phyloP scores from a whole-genome alignment of 179 eudicot genomes.

The Dionaea muscipula region DNA sequence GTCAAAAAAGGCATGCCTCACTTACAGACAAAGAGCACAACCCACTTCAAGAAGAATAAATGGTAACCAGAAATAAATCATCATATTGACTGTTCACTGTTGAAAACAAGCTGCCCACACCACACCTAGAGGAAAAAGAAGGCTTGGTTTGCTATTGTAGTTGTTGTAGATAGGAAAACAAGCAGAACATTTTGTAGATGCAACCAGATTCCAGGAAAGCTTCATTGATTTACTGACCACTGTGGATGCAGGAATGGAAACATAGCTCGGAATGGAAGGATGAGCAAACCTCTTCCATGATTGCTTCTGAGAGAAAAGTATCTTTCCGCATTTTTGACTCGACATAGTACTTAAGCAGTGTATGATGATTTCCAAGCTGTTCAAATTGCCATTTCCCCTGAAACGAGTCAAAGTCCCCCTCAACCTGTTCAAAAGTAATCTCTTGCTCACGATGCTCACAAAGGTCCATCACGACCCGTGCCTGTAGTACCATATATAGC shows the following conservation, averaged over 20 bases:
- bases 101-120: too few species aligned
- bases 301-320: constrained; percentile 81
- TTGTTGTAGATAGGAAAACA: neutral
- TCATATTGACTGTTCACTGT: neutral
- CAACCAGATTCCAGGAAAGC: neutral
- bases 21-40: neutral
- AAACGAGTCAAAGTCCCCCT: constrained; percentile 89
- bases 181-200: neutral
- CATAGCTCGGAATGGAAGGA: neutral
- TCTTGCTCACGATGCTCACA: constrained; percentile 77
- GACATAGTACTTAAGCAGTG: constrained; percentile 79
- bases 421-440: constrained; percentile 84
- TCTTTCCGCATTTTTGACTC: constrained; percentile 90
- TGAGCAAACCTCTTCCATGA: constrained; percentile 83
- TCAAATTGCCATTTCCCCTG: constrained; percentile 85
- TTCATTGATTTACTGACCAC: neutral
- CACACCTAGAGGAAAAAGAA: too few species aligned
- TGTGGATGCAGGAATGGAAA: neutral
- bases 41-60: neutral
- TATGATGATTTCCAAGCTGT: constrained; percentile 89
- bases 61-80: neutral
- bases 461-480: constrained; percentile 81
- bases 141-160: too few species aligned
- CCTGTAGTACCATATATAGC: constrained; percentile 94
- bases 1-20: neutral